Evolutionary conservation across 2,329 filamentous ascomycete genomes (phyloP).

Genomic region (Xylaria sp.): DNA sequence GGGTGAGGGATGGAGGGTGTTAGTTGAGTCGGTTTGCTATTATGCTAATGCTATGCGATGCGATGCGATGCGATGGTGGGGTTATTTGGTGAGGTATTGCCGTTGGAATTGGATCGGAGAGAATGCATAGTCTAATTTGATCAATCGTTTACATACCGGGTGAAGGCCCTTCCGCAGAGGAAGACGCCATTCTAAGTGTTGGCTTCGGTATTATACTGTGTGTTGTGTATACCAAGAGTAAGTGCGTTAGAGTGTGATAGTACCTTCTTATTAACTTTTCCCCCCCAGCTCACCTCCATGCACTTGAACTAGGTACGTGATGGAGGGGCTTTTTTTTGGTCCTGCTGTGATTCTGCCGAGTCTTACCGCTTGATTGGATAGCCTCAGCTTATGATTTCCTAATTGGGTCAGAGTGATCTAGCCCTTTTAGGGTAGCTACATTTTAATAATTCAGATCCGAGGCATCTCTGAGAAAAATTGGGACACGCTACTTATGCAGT

Average conservation of each 20-base stretch:
- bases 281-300: neutral
- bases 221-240: neutral
- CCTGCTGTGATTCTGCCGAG: conserved; percentile 25
- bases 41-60: neutral
- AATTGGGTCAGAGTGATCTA: conserved; percentile 11
- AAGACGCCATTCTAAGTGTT: conserved; percentile 23
- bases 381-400: conserved; percentile 5
- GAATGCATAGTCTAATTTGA: neutral
- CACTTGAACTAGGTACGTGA: conserved; percentile 3
- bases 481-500: too few species aligned
- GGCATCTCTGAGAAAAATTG: neutral
- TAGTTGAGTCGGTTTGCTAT: conserved; percentile 7
- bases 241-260: neutral
- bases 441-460: neutral
- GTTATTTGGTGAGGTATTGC: conserved; percentile 15
- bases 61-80: conserved; percentile 27
- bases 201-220: neutral
- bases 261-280: conserved; percentile 11
- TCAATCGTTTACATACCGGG: conserved; percentile 40
- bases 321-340: conserved; percentile 38
- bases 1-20: neutral
- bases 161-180: conserved; percentile 38
- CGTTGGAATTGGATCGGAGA: neutral
- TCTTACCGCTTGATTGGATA: conserved; percentile 23
- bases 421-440: neutral